Evolutionary conservation across 495 filamentous ascomycete species (phyloP).

Genomic region (Daldinia vernicosa): DNA sequence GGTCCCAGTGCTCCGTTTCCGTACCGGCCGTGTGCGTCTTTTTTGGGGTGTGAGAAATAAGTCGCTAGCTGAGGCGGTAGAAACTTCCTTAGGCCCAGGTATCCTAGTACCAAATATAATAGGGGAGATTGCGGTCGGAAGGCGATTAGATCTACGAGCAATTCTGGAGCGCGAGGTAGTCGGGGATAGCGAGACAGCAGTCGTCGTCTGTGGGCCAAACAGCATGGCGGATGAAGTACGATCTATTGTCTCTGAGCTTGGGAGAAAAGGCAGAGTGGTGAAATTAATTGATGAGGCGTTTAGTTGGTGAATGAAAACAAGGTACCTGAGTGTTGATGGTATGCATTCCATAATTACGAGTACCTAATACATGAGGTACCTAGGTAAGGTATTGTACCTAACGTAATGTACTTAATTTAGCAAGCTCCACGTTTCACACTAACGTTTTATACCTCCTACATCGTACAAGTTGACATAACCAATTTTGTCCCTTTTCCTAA

Average conservation of each 20-base stretch:
- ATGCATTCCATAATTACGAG: too few species aligned
- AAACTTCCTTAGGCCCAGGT: constrained; percentile 8
- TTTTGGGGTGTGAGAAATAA: constrained; percentile 41
- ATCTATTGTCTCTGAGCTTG: constrained; percentile 26
- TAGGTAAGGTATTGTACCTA: too few species aligned
- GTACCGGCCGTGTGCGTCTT: constrained; percentile 20
- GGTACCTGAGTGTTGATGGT: too few species aligned
- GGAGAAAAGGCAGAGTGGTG: constrained; percentile 13
- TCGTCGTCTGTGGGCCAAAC: constrained; percentile 42
- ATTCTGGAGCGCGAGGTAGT: constrained; percentile 34
- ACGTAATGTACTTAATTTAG: too few species aligned
- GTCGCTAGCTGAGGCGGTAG: constrained; percentile 23
- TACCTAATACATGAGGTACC: too few species aligned
- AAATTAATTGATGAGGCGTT: constrained; percentile 42
- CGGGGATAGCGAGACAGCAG: constrained; percentile 18
- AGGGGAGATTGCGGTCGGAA: constrained; percentile 32
- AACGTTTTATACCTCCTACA: too few species aligned
- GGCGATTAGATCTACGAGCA: constrained; percentile 21
- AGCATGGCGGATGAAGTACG: constrained; percentile 41
- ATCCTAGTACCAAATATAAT: constrained; percentile 12
- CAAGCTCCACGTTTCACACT: too few species aligned
- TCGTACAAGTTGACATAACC: too few species aligned
- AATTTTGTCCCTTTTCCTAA: neutral
- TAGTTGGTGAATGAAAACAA: constrained; percentile 42
- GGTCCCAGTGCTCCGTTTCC: constrained; percentile 17